A percentile compares a stretch with the other conserved stretches of the same genome.
Conservation (phyloP, 768 basidiomycete species). For the Podaxis sp. region DNA sequence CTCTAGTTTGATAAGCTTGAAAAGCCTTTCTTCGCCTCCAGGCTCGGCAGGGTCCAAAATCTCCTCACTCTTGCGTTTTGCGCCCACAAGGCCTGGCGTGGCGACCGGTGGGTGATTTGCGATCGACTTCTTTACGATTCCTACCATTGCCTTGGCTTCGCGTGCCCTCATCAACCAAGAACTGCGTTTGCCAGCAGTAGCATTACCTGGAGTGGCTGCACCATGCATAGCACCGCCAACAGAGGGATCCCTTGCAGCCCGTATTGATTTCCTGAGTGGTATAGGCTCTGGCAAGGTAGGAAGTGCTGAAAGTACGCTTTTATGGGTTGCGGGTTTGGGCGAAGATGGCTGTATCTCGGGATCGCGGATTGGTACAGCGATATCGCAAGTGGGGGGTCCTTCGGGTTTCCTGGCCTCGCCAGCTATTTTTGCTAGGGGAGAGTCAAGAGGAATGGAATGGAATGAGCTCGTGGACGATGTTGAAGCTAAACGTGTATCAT, state of each 20-base stretch:
- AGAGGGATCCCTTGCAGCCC: slow-evolving; percentile 42
- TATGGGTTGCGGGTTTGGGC: not conserved
- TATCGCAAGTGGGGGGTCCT: slow-evolving; percentile 12
- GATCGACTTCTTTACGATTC: slow-evolving; percentile 32
- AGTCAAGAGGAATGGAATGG: slow-evolving; percentile 35
- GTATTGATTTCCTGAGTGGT: slow-evolving; percentile 65
- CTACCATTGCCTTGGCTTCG: slow-evolving; percentile 66
- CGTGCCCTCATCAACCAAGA: slow-evolving; percentile 81
- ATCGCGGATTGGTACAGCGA: slow-evolving; percentile 10
- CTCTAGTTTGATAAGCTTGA: slow-evolving; percentile 46
- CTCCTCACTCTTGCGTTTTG: slow-evolving; percentile 69
- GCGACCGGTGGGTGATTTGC: not conserved
- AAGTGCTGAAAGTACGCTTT: slow-evolving; percentile 20
- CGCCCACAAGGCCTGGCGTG: slow-evolving; percentile 11
- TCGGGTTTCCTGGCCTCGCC: slow-evolving; percentile 5
- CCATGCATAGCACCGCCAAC: slow-evolving; percentile 25
- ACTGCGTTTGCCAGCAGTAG: slow-evolving; percentile 56
- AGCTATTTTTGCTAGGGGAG: slow-evolving; percentile 20
- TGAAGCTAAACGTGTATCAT: slow-evolving; percentile 14
- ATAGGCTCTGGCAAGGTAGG: slow-evolving; percentile 66
- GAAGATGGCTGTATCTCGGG: not conserved
- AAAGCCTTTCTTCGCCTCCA: slow-evolving; percentile 38
- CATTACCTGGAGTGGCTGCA: slow-evolving; percentile 36
- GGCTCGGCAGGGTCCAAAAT: slow-evolving; percentile 20
- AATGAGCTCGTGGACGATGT: slow-evolving; percentile 32